Evolutionary conservation across 2,329 filamentous ascomycete species (phyloP), one percentile per base, ranked within the genome.

Genomic region (Colletotrichum echinochloae): DNA sequence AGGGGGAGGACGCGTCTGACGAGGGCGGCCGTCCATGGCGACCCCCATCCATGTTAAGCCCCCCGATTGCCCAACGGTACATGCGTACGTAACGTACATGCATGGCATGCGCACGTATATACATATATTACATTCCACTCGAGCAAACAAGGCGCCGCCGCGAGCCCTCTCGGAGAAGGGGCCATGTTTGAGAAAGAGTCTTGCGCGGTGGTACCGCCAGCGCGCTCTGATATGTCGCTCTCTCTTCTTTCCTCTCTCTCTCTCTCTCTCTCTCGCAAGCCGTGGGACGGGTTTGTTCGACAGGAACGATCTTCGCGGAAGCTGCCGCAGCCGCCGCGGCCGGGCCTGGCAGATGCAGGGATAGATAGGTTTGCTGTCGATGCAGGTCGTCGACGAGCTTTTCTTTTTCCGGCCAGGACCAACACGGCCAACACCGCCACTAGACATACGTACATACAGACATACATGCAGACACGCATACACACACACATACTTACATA

Each of bases 251-350:
- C 20, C 9, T 12, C 41, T 44, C 18, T 9, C 18, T 33, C 28
- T 30, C 4, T 26, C 55, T 20, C 6, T 8, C 18, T 33, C n/a
- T 8, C 4, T 20, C 48, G 26, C 20, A 23, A 44, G 48, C 48
- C 41, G 48, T 28, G 46, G 44, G 16, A 55, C 49, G 49, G 49
- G 41, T 49, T 66, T 66, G 66, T 44, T 51, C 52, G 61, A 48
- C 28, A 37, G 48, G 49, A 41, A 33, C n/a, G 37, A 56, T 35
- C 20, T 41, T 54, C 62, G 49, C 62, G 62, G 56, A 60, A 61
- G 55, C 56, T 41, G 55, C 63, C 63, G 55, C 56, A 35, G 55
- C 63, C 66, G 63, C 46, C 39, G 51, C 30, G 30, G 51, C 5
- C 30, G 51, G 51, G 30, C 26, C 51, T 54, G 51, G 51, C 51